These are phyloP conservation scores for Durio zibethinus DNA, from an alignment of 345 rosid genomes.

Conservation along the genomic window DNA sequence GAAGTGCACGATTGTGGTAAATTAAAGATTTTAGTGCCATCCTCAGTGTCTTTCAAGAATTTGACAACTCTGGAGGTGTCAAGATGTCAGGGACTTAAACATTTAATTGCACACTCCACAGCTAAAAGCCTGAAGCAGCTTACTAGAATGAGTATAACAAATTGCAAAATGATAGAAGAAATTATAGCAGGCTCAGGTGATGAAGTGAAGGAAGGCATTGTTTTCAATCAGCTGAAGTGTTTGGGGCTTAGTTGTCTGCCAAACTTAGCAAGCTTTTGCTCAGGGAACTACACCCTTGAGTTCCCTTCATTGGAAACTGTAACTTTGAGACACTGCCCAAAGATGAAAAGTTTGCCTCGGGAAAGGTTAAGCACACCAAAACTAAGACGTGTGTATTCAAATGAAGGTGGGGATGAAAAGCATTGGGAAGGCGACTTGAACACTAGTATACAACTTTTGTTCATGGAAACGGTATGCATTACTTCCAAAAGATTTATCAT, in stretches of 20 bases:
- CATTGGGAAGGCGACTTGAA: background rate
- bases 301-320: slow-evolving; percentile 17
- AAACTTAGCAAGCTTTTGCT: slow-evolving; percentile 4
- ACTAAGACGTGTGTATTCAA: background rate
- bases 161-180: slow-evolving; percentile 23
- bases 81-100: slow-evolving; percentile 12
- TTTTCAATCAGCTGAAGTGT: slow-evolving; percentile 9
- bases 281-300: background rate
- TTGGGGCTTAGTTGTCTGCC: slow-evolving; percentile 19
- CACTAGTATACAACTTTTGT: slow-evolving; percentile 7
- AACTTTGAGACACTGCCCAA: slow-evolving; percentile 15
- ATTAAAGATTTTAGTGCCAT: slow-evolving; percentile 10
- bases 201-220: slow-evolving; percentile 5
- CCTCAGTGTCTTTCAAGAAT: slow-evolving; percentile 12
- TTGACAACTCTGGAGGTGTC: slow-evolving; percentile 12
- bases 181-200: slow-evolving; percentile 5
- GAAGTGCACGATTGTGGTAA: background rate
- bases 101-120: slow-evolving; percentile 14
- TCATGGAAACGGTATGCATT: slow-evolving; percentile 12
- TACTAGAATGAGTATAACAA: background rate
- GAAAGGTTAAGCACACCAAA: slow-evolving; percentile 10
- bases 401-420: background rate
- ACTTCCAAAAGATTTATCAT: background rate
- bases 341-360: slow-evolving; percentile 5
- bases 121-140: slow-evolving; percentile 23